Evolutionary conservation across 2,329 filamentous ascomycete species (phyloP), one percentile per base, ranked within the genome.

Genomic region (Whalleya microplaca): DNA sequence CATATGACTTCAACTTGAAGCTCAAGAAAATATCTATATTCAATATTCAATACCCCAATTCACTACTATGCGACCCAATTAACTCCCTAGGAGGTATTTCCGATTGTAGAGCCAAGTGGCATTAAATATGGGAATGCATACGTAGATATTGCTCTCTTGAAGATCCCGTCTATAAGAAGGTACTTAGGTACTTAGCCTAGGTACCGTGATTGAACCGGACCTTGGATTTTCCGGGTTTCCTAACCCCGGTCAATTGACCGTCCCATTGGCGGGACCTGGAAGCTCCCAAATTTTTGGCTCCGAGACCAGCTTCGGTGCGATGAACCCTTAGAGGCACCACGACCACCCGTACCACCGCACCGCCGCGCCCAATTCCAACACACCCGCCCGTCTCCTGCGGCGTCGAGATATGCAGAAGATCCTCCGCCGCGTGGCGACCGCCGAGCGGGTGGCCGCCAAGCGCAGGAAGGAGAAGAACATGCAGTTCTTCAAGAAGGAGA

Each of bases 381-480:
- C 20, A 14, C 40, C 32, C 29, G 19, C 21, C 18, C 21, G 3
- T 42, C 47, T 16, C 19, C 37, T 41, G 18, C 32, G 44, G 44
- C 21, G 23, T 45, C 43, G 23, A 16, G 42, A 72, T n/a, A n/a
- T 72, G 71, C 68, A 72, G 62, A 72, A 72, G 63, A 66, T 72
- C 59, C 63, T 70, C 60, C 63, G 66, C 61, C 71, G 71, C 48
- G 71, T 72, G 55, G 68, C 65, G 60, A 72, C 74, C 54, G 72
- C 74, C 53, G 71, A 75, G 68, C 72, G 74, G 58, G 71, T 67
- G 50, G 66, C 58, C 42, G 64, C 66, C 43, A 73, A 71, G 61
- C 68, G 71, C 46, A 55, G 57, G 48, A 72, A 70, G 55, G 56
- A 58, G 21, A 72, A 69, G 59, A 65, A 69, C 21, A n/a, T 59